These are phyloP conservation scores for Nicotiana tomentosiformis DNA, from an alignment of 257 asterid species.

Conservation along the genomic window DNA sequence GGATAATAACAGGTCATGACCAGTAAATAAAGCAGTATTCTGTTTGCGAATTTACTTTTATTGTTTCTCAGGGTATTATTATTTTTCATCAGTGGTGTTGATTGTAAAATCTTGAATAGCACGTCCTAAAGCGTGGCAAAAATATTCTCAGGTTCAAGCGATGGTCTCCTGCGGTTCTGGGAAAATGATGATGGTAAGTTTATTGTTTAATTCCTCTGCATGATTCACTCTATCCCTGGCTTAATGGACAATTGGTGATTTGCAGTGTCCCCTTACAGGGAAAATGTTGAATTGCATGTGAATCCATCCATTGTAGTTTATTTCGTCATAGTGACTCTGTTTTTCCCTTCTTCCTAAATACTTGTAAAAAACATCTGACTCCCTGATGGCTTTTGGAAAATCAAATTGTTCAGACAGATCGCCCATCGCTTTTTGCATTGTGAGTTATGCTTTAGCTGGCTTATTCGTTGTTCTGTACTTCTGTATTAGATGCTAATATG, in stretches of 20 bases:
- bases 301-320: background rate
- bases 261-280: background rate
- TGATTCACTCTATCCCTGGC: background rate
- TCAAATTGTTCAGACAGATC: background rate
- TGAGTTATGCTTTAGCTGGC: background rate
- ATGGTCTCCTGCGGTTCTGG: slow-evolving; percentile 92
- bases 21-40: background rate
- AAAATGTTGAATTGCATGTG: background rate
- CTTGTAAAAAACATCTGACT: background rate
- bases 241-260: background rate
- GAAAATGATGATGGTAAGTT: slow-evolving; percentile 89
- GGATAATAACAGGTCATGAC: slow-evolving; percentile 74
- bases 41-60: background rate
- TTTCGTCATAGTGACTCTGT: background rate
- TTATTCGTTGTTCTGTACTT: background rate
- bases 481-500: background rate
- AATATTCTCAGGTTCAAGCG: slow-evolving; percentile 67
- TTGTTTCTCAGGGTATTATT: background rate
- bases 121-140: slow-evolving; percentile 7
- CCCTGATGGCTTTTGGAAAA: background rate
- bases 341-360: slow-evolving; percentile 5
- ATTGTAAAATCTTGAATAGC: background rate
- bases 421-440: background rate
- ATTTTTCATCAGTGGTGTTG: background rate
- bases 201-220: background rate